Evolutionary conservation across 164 flowering plant genomes (phyloP), one percentile per base, ranked within the genome.

Genomic region (Vitis rotundifolia): DNA sequence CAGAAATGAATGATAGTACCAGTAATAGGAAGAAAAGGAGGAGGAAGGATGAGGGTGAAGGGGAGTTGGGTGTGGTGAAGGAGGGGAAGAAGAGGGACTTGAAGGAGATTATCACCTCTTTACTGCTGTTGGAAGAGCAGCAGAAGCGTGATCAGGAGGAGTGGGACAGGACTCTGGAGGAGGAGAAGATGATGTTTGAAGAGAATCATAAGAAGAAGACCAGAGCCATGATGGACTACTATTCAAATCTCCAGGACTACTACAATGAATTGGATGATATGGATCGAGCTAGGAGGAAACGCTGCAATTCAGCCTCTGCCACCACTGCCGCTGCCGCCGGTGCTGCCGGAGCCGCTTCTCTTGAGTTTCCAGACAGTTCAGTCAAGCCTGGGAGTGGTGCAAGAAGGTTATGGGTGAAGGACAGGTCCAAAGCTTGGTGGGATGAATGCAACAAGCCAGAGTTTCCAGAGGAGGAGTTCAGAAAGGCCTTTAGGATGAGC

Each of bases 391-490:
- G 69, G 11, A 59, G 66, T 54, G 65, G 44, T 12, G 50, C 53
- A 3, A 52, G n/a, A 1, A 55, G 87, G 71, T 50, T 84, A 16
- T 84, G 87, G 87, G 87, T 84, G 13, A 82, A 82, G 70, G 82
- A 78, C 55, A 54, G 87, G 64, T 80, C 83, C 1, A 78, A 75
- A 8, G 80, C 83, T 0, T 84, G 87, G 87, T 84, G 87, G 87
- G 87, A 84, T 55, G 85, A 82, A 44, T 82, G 87, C 44, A 80
- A 61, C 71, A 59, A 78, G 7, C 80, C 78, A 0, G 90, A 84
- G 22, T 86, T 64, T 53, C 90, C 90, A 0, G 90, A 86, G 13
- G 80, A 78, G 59, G 88, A 86, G 2, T 86, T 86, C 75, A 77
- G 71, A 69, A 76, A 74, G 50, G 82, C 80, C 3, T 86, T 86